Percentiles rank a stretch among this genome's conserved stretches.
Evolutionary conservation across 805 yeast species (phyloP).

Genomic region (Candida jianshihensis): DNA sequence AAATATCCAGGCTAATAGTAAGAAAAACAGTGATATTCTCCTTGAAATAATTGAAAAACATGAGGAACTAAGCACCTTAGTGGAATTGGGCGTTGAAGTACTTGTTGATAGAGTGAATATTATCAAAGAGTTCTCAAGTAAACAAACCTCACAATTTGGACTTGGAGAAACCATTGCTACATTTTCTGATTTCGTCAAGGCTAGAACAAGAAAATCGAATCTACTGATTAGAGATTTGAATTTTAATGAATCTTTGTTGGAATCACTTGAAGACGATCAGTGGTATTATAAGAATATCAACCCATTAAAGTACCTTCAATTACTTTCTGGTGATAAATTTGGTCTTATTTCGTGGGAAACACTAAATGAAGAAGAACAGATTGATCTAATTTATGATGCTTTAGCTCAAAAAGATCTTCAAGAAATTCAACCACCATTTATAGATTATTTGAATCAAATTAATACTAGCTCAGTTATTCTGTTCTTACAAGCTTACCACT

Average conservation of each 20-base stretch:
- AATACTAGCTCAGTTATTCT: background rate
- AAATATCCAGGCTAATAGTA: background rate
- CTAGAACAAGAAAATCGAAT: constrained; percentile 5
- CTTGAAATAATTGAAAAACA: background rate
- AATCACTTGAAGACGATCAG: constrained; percentile 1
- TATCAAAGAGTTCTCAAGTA: background rate
- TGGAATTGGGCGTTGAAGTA: background rate
- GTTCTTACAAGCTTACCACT: background rate
- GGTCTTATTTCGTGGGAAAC: constrained; percentile 20
- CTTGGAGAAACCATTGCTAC: background rate
- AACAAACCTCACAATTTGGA: background rate
- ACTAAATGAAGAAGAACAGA: constrained; percentile 8
- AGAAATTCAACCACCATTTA: background rate
- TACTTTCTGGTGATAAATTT: constrained; percentile 7
- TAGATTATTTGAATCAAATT: background rate
- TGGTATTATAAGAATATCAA: constrained; percentile 24
- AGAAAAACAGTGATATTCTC: background rate
- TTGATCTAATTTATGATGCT: constrained; percentile 3
- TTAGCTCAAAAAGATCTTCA: background rate
- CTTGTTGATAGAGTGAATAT: background rate
- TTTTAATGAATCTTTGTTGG: constrained; percentile 21
- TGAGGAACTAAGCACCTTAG: background rate
- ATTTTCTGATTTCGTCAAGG: constrained; percentile 5
- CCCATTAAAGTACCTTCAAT: constrained; percentile 24
- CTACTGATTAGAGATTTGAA: background rate